These are phyloP conservation scores for Exophiala alcalophila DNA, from an alignment of 2,329 filamentous ascomycete species.

Conservation along the genomic window DNA sequence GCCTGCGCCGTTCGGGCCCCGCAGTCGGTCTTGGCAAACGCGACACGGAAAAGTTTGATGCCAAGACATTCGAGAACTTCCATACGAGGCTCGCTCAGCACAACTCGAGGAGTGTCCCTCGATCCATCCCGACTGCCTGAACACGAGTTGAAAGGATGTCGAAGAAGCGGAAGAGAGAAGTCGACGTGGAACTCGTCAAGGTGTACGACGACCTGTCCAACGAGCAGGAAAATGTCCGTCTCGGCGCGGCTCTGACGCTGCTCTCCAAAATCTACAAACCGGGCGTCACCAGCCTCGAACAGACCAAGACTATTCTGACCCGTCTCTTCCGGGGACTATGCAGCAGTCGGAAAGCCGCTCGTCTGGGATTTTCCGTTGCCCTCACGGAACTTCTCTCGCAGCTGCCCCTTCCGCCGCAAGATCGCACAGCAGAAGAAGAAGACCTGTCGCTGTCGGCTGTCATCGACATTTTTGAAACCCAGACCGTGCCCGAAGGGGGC, in stretches of 20 bases:
- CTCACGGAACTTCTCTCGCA: constrained; percentile 76
- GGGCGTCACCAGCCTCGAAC: constrained; percentile 40
- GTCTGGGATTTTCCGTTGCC: constrained; percentile 85
- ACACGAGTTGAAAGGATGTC: too few relatives aligned
- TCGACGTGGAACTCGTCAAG: constrained; percentile 47
- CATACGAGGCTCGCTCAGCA: too few relatives aligned
- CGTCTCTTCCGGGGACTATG: constrained; percentile 83
- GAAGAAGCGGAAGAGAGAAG: constrained; percentile 30
- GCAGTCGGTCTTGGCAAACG: too few relatives aligned
- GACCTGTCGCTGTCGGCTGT: constrained; percentile 38
- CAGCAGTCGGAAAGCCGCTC: constrained; percentile 82
- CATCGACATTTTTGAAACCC: constrained; percentile 51
- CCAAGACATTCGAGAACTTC: too few relatives aligned
- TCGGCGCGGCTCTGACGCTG: constrained; percentile 45
- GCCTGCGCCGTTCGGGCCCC: too few relatives aligned
- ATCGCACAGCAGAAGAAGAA: constrained; percentile 36
- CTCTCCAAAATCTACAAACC: constrained; percentile 45
- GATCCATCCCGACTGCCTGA: too few relatives aligned
- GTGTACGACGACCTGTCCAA: constrained; percentile 50
- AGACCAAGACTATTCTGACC: constrained; percentile 46
- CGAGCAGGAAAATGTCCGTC: constrained; percentile 45
- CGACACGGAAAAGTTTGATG: too few relatives aligned
- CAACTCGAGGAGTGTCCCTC: too few relatives aligned
- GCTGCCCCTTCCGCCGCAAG: constrained; percentile 54
- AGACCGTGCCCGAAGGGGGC: constrained; percentile 52